Conservation (phyloP, 352 stramenopile species). For the Halophytophthora polymorphica region DNA sequence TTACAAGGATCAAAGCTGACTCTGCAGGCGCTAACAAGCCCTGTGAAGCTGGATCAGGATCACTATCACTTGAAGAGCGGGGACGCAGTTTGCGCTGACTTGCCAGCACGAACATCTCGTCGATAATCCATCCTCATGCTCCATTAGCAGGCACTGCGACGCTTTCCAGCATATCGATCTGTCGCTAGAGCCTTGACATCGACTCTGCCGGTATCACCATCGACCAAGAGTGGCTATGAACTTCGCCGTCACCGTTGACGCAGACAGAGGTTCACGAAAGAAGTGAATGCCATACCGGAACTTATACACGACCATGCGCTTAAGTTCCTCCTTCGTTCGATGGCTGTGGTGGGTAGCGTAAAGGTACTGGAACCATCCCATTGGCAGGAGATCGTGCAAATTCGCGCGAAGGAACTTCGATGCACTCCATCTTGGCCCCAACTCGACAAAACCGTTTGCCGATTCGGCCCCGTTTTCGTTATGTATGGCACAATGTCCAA, state of each 20-base stretch:
- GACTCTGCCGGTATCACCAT: too few relatives aligned
- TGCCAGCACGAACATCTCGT: conserved; percentile 2
- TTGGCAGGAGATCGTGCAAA: background rate
- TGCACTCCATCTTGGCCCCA: background rate
- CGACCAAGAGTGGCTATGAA: too few relatives aligned
- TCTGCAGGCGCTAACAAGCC: background rate
- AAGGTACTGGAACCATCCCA: conserved; percentile 2
- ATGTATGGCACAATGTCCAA: background rate
- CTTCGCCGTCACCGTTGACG: too few relatives aligned
- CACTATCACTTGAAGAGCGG: background rate
- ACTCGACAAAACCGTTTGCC: background rate
- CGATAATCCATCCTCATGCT: conserved; percentile 12
- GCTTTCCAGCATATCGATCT: conserved; percentile 7
- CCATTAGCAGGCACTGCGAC: background rate
- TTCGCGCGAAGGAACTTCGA: background rate
- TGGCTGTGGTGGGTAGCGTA: background rate
- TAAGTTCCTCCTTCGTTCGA: background rate
- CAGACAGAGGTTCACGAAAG: conserved; percentile 8
- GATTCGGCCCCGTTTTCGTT: background rate
- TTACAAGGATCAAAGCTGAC: background rate
- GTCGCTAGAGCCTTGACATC: conserved; percentile 4
- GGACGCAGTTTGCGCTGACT: background rate
- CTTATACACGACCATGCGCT: conserved; percentile 6
- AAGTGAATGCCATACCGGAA: conserved; percentile 13
- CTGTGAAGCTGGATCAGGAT: background rate